Evolutionary conservation across 495 filamentous ascomycete species (phyloP).

Genomic region (Penicillium salamii): DNA sequence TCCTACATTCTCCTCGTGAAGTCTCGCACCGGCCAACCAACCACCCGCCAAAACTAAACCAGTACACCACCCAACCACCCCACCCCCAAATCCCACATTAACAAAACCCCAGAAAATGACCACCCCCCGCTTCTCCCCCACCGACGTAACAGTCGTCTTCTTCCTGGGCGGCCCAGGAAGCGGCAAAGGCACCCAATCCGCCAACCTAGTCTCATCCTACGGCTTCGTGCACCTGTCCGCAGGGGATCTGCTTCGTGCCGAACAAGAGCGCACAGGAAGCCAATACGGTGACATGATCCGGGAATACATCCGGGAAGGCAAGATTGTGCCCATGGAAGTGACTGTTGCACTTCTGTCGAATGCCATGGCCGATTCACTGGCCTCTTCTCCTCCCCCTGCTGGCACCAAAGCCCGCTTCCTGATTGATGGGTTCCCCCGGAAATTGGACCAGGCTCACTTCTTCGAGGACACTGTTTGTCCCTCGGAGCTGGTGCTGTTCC

Average conservation of each 20-base stretch:
- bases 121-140: constrained; percentile 73
- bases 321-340: constrained; percentile 97
- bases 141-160: constrained; percentile 78
- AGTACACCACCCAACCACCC: not conserved
- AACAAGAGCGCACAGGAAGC: constrained; percentile 80
- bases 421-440: constrained; percentile 92
- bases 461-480: constrained; percentile 89
- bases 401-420: constrained; percentile 61
- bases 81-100: constrained; percentile 1
- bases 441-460: constrained; percentile 92
- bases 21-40: constrained; percentile 44
- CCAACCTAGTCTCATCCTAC: constrained; percentile 83
- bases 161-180: constrained; percentile 55
- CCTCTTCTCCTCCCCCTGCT: constrained; percentile 13
- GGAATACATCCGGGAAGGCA: constrained; percentile 84
- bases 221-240: constrained; percentile 90
- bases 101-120: constrained; percentile 22
- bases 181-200: constrained; percentile 73
- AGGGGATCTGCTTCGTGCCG: constrained; percentile 88
- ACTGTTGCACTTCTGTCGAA: constrained; percentile 92
- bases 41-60: constrained; percentile 6
- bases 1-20: constrained; percentile 63
- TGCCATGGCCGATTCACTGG: constrained; percentile 71
- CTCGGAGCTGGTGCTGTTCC: constrained; percentile 81
- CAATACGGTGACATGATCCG: constrained; percentile 90